A percentile compares a stretch with the other conserved stretches of the same genome.
Conservation (phyloP, 2,329 filamentous ascomycete genomes). For the Diaporthe citrichinensis region DNA sequence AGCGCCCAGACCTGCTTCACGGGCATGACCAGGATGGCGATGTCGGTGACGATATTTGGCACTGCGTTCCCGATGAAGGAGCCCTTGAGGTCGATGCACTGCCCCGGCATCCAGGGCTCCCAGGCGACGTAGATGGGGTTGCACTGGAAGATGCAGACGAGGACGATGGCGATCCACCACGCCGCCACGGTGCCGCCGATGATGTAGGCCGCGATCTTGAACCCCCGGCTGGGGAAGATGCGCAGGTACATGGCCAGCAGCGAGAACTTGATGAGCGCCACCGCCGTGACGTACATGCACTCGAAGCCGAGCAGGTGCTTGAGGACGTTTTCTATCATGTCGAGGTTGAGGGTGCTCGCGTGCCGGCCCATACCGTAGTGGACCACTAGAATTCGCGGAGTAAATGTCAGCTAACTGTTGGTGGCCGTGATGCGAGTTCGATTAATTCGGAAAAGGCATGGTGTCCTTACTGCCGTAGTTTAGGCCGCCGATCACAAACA, state of each 20-base stretch:
- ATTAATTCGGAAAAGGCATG: not conserved
- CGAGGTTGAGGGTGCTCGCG: slow-evolving; percentile 27
- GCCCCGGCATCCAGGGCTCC: slow-evolving; percentile 49
- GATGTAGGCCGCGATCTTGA: slow-evolving; percentile 41
- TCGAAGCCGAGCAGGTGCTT: slow-evolving; percentile 42
- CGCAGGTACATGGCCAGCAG: slow-evolving; percentile 47
- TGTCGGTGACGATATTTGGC: slow-evolving; percentile 57
- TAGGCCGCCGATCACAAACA: slow-evolving; percentile 38
- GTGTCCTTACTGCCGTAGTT: slow-evolving; percentile 42
- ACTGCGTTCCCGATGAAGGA: slow-evolving; percentile 60
- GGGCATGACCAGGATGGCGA: slow-evolving; percentile 51
- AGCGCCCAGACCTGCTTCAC: slow-evolving; percentile 43
- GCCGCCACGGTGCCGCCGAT: slow-evolving; percentile 41
- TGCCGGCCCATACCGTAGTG: slow-evolving; percentile 41
- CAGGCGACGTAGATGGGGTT: slow-evolving; percentile 55
- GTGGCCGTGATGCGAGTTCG: no score
- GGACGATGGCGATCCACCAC: slow-evolving; percentile 46
- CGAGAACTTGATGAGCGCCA: slow-evolving; percentile 45
- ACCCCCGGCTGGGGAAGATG: slow-evolving; percentile 46
- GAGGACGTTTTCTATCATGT: slow-evolving; percentile 43
- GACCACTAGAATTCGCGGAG: slow-evolving; percentile 36
- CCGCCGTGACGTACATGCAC: slow-evolving; percentile 42
- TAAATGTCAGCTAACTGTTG: not conserved
- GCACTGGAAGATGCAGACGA: slow-evolving; percentile 55
- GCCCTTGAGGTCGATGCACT: slow-evolving; percentile 56